Evolutionary conservation across 78 protist species (phyloP), one percentile per base, ranked within the genome.

Genomic region (Emiliania huxleyi): DNA sequence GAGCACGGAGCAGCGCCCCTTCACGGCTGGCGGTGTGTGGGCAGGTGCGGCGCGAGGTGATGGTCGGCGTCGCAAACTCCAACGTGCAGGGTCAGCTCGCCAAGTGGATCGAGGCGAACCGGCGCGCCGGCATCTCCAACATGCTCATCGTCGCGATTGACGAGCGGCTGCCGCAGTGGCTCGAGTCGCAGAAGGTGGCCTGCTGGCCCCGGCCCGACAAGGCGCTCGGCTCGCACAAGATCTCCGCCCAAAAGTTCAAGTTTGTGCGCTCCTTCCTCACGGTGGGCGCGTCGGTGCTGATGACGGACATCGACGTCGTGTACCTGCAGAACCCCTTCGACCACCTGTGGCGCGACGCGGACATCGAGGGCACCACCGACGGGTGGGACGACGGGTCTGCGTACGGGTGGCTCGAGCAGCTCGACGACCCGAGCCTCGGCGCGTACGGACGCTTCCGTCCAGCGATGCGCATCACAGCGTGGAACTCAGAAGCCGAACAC

Each of bases 321-420:
- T 81, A 44, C 49, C 0, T 81, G 4, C 89, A 44, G 40, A 81
- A 81, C 22, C 89, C 89, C 21, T 81, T 81, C 56, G 21, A 0
- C 22, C 25, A 3, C 23, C 2, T 81, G 40, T 29, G 23, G 23
- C 6, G 23, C 29, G 89, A 81, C 52, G 1, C 89, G 35, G 89
- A 81, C 89, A 2, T 81, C 40, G 89, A 81, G 89, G 89, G 89
- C 56, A 44, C 89, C 12, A 81, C 89, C 15, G 89, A 81, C 55
- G 89, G 89, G 0, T 81, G 89, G 89, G 89, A 81, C 89, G 85
- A 77, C 85, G 85, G 46, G 33, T 77, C 85, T 21, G 85, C 85
- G 25, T 77, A 77, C 29, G 85, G 85, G 33, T 77, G 85, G 85
- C 37, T 40, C 46, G 85, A 77, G 46, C 4, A 35, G 85, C 85